Evolutionary conservation across 331 rosid species (phyloP).

Genomic region (Arachis monticola): DNA sequence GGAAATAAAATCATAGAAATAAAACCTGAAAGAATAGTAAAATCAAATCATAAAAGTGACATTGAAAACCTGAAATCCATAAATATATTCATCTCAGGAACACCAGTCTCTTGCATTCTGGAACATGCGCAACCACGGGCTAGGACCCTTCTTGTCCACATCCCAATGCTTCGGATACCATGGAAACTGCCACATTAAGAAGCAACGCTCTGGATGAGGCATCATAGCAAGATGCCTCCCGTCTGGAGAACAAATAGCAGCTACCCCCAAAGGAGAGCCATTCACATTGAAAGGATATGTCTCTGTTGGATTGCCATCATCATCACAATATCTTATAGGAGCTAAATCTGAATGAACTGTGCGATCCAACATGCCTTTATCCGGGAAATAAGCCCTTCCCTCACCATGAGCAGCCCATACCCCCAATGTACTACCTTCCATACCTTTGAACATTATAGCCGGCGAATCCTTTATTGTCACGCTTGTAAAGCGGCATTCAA

Average conservation of each 20-base stretch:
- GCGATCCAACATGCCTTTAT: constrained; percentile 62
- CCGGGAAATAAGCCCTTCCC: constrained; percentile 84
- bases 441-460: constrained; percentile 75
- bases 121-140: constrained; percentile 90
- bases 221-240: constrained; percentile 91
- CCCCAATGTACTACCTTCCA: constrained; percentile 77
- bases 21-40: too few relatives aligned
- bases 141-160: constrained; percentile 77
- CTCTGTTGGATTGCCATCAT: constrained; percentile 75
- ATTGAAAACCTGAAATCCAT: too few relatives aligned
- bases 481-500: constrained; percentile 84
- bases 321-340: constrained; percentile 81
- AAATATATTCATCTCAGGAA: constrained; percentile 38
- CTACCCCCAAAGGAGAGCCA: constrained; percentile 85
- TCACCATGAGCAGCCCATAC: constrained; percentile 92
- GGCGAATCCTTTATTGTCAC: constrained; percentile 80
- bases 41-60: too few relatives aligned
- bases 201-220: constrained; percentile 96
- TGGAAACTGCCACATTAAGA: constrained; percentile 91
- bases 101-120: constrained; percentile 93
- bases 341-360: constrained; percentile 71
- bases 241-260: constrained; percentile 86
- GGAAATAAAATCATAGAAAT: too few relatives aligned
- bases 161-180: constrained; percentile 88
- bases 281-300: constrained; percentile 77